Evolutionary conservation across 2,329 filamentous ascomycete species (phyloP), one percentile per base, ranked within the genome.

Genomic region (Ceratocystis albifundus): DNA sequence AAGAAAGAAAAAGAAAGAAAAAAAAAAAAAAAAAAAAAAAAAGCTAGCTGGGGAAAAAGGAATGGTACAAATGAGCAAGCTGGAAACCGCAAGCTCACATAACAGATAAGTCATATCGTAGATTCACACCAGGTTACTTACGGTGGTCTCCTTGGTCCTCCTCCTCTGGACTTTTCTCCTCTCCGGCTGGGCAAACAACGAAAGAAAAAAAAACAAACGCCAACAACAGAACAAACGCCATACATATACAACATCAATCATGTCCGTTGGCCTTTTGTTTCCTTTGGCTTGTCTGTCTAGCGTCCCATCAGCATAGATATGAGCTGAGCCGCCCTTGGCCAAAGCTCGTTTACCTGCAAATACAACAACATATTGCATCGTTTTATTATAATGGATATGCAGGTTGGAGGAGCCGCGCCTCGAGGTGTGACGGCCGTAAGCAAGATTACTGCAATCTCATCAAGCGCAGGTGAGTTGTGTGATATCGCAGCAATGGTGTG

Each of bases 361-460:
- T 28, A 7, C 48, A 53, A 15, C 48, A 53, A 6, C 48, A 53
- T 10, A 5, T 53, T 53, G 20, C 36, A 41, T 41, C 0, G 36
- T 41, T 28, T 28, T 25, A 25, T 25, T 15, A 53, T 25, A 12
- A 25, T 53, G 22, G 28, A 25, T 48, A 22, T 48, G 46, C 20
- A 22, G 17, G 46, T 48, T 53, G 48, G 20, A 25, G 48, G 17
- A 22, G 48, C n/a, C 48, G 20, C 48, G 20, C 48, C 48, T 53
- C 22, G 20, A 53, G 36, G 48, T 28, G 22, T 53, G 48, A 22
- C 15, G 22, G 48, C 22, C 15, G 48, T 53, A 53, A 28, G 48
- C 48, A 53, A 28, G 48, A 53, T 53, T 53, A 28, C 48, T 53
- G 48, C 48, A 53, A 53, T 53, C 22, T 53, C 48, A 10, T 53